phyloP scores from a whole-genome alignment of 441 rosid genomes.

The Syzygium syzygioides region DNA sequence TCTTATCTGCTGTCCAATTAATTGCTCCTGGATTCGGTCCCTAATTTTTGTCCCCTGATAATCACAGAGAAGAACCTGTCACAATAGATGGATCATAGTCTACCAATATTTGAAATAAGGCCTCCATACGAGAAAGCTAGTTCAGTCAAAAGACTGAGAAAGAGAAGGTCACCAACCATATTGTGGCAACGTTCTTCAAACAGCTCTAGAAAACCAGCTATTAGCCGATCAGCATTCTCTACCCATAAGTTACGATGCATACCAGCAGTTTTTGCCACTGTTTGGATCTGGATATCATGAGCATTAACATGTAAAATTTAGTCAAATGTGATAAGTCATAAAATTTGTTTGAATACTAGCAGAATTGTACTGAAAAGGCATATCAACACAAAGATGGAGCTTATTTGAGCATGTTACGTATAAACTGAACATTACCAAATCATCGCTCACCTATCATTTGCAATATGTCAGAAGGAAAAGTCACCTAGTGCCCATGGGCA shows the following conservation, averaged over 20 bases:
- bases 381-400: background rate
- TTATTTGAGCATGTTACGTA: background rate
- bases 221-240: conserved; percentile 6
- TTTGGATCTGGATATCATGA: conserved; percentile 4
- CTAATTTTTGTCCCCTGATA: conserved; percentile 4
- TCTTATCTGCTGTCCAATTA: conserved; percentile 1
- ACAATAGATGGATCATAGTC: background rate
- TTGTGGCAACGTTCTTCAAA: conserved; percentile 8
- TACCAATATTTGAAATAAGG: background rate
- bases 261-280: background rate
- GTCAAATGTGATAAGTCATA: background rate
- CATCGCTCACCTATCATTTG: background rate
- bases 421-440: background rate
- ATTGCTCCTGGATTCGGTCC: conserved; percentile 6
- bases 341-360: background rate
- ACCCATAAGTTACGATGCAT: conserved; percentile 5
- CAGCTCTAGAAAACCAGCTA: conserved; percentile 12
- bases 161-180: background rate
- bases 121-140: background rate
- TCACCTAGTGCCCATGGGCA: background rate
- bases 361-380: background rate
- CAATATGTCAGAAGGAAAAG: background rate
- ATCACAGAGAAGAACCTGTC: background rate
- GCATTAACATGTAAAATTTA: background rate
- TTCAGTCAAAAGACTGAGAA: background rate